Evolutionary conservation across 2,329 filamentous ascomycete genomes (phyloP).

Genomic region (Mycosphaerella arachidis): DNA sequence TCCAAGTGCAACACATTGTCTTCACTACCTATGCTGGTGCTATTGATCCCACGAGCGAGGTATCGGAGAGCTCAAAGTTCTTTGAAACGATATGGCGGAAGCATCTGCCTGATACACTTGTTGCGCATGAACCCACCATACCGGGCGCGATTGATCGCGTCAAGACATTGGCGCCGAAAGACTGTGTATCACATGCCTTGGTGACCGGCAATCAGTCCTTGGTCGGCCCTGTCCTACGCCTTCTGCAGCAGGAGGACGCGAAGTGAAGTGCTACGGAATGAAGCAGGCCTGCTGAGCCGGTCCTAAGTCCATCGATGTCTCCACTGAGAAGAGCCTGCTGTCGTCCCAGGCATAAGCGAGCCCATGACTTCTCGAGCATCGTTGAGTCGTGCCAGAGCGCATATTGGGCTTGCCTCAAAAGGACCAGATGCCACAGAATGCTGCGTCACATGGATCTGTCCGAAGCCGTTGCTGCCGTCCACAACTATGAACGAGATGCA

Average conservation of each 20-base stretch:
- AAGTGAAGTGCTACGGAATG: not conserved
- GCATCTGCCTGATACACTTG: not conserved
- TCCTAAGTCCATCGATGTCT: not conserved
- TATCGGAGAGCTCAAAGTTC: not conserved
- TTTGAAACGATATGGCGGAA: conserved; percentile 9
- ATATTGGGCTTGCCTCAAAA: too few species aligned
- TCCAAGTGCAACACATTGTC: conserved; percentile 21
- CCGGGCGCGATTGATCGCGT: conserved; percentile 11
- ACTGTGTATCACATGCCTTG: conserved; percentile 6
- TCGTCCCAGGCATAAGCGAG: not conserved
- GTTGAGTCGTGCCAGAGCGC: too few species aligned
- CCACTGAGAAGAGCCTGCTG: not conserved
- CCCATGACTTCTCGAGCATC: too few species aligned
- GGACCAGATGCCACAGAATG: not conserved
- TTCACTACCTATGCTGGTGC: conserved; percentile 25
- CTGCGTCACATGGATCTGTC: too few species aligned
- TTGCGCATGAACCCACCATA: conserved; percentile 17
- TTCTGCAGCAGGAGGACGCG: not conserved
- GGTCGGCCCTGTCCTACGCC: conserved; percentile 11
- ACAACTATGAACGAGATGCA: not conserved
- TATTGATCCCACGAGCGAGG: not conserved
- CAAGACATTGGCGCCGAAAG: not conserved
- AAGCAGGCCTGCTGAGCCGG: too few species aligned
- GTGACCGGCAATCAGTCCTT: conserved; percentile 21
- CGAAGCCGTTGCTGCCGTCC: too few species aligned